Percentiles rank a stretch among this genome's conserved stretches.
phyloP scores from a whole-genome alignment of 139 green algal genomes.

The Bryopsis sp. region DNA sequence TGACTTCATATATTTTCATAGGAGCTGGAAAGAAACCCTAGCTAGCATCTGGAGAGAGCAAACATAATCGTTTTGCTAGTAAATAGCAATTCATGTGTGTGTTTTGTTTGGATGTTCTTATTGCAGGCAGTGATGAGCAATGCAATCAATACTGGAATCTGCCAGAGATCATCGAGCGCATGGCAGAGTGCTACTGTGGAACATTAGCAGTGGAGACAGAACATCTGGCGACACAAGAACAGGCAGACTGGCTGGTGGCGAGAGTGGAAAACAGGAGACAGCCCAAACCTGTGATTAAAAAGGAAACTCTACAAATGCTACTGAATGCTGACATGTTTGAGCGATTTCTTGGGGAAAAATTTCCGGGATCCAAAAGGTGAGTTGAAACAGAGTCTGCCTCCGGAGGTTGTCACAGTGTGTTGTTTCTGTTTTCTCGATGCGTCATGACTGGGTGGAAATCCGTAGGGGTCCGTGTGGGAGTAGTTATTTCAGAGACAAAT shows the following conservation, averaged over 20 bases:
- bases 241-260: conserved; percentile 27
- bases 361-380: conserved; percentile 44
- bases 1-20: too few relatives aligned
- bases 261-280: conserved; percentile 22
- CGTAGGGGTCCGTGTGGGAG: not conserved
- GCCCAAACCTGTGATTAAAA: conserved; percentile 11
- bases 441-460: conserved; percentile 4
- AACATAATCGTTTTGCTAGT: too few relatives aligned
- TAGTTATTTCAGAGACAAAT: too few relatives aligned
- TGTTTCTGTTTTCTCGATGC: not conserved
- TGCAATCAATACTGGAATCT: conserved; percentile 20
- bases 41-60: too few relatives aligned
- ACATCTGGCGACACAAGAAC: conserved; percentile 31
- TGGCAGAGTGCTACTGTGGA: conserved; percentile 37
- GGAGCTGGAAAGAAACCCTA: too few relatives aligned
- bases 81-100: too few relatives aligned
- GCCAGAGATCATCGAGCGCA: conserved; percentile 25
- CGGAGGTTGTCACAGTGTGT: not conserved
- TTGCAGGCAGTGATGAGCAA: conserved; percentile 3
- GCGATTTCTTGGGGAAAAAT: conserved; percentile 42
- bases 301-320: conserved; percentile 17
- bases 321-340: conserved; percentile 41
- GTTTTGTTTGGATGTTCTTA: not conserved
- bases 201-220: conserved; percentile 35
- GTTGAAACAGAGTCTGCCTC: too few relatives aligned